Evolutionary conservation across 1,284 basidiomycete genomes (phyloP).

Genomic region (Pyrrhoderma lamaoense): DNA sequence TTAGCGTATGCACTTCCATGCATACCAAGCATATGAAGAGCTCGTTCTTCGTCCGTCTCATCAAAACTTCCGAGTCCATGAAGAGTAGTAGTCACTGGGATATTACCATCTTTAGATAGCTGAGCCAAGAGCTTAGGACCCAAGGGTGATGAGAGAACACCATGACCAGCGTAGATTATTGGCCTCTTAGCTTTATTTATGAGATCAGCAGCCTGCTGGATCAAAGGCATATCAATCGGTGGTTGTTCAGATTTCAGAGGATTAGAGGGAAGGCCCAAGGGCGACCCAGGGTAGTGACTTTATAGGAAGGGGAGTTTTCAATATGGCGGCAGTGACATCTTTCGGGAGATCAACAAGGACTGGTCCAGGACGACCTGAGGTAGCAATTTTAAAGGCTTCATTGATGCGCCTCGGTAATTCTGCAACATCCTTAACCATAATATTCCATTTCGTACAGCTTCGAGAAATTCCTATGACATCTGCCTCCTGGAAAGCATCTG

Average conservation of each 20-base stretch:
- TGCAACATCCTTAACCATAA: constrained; percentile 97
- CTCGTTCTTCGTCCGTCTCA: constrained; percentile 79
- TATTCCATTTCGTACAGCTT: constrained; percentile 99
- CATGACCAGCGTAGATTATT: constrained; percentile 91
- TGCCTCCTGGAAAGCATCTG: constrained; percentile 97
- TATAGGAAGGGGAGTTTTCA: constrained; percentile 85
- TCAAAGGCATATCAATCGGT: constrained; percentile 59
- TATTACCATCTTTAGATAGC: constrained; percentile 82
- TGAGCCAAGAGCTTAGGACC: constrained; percentile 82
- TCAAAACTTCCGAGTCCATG: constrained; percentile 96
- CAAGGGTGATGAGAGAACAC: constrained; percentile 75
- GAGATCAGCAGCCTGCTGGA: constrained; percentile 79
- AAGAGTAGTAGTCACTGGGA: constrained; percentile 94
- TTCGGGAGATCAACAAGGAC: constrained; percentile 98
- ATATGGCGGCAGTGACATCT: constrained; percentile 91
- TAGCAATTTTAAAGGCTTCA: constrained; percentile 99
- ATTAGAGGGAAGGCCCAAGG: constrained; percentile 73
- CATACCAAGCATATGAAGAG: constrained; percentile 98
- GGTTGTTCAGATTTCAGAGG: constrained; percentile 53
- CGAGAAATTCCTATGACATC: constrained; percentile 95
- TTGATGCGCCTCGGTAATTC: constrained; percentile 95
- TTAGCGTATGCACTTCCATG: constrained; percentile 98
- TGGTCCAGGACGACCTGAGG: constrained; percentile 92
- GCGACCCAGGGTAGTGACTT: constrained; percentile 77
- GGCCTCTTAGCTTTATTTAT: constrained; percentile 92